A percentile compares a stretch with the other conserved stretches of the same genome.
These are phyloP conservation scores for Ophiostoma novo-ulmi DNA, from an alignment of 2,329 filamentous ascomycete species.

Conservation along the genomic window DNA sequence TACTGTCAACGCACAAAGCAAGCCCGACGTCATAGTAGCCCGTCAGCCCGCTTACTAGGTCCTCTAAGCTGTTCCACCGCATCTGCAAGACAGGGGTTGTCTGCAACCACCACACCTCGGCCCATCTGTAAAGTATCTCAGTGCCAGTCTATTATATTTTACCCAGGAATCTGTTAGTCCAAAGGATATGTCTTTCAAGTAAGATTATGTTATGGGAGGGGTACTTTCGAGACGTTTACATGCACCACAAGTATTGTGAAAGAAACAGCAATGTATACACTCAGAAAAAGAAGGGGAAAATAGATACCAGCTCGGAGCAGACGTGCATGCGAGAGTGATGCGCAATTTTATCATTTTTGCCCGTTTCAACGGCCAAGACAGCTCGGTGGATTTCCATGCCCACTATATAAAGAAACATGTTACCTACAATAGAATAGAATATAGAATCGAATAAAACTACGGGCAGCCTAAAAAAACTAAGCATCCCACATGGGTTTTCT, in stretches of 20 bases:
- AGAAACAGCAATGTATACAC: neutral
- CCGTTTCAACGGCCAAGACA: conserved; percentile 7
- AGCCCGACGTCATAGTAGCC: conserved; percentile 1
- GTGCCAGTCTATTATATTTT: neutral
- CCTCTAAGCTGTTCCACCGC: conserved; percentile 24
- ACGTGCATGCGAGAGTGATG: neutral
- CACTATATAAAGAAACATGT: neutral
- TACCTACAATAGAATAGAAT: neutral
- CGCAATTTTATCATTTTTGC: neutral
- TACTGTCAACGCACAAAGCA: neutral
- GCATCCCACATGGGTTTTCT: conserved; percentile 7
- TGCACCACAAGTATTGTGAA: neutral
- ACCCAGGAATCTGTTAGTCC: neutral
- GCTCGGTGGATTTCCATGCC: neutral
- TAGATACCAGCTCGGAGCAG: too few relatives aligned
- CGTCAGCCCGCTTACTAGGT: conserved; percentile 12
- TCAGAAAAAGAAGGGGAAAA: too few relatives aligned
- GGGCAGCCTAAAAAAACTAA: conserved; percentile 13
- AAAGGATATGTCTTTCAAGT: neutral
- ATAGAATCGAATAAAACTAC: neutral
- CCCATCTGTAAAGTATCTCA: neutral
- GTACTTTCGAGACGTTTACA: neutral
- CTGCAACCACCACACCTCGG: conserved; percentile 16
- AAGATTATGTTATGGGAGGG: neutral
- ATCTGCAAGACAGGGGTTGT: conserved; percentile 22